Conservation (phyloP, 768 basidiomycete species). For the Krasilnikovozyma curviuscula region DNA sequence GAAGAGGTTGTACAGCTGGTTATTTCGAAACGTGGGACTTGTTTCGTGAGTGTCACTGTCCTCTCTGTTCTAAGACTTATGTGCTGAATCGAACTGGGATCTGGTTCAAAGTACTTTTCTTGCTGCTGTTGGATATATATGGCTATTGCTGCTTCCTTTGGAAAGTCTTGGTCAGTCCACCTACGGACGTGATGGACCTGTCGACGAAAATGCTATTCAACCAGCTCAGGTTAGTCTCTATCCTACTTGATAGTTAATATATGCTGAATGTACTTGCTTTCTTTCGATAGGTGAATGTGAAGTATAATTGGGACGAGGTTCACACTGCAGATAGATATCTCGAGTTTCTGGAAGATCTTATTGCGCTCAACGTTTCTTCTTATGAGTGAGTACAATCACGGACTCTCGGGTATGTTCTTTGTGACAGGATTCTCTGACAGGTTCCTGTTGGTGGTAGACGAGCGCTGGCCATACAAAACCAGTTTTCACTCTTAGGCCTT, state of each 20-base stretch:
- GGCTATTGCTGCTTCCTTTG: constrained; percentile 4
- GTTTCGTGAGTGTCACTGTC: too few species aligned
- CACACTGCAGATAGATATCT: constrained; percentile 68
- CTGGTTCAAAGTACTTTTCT: background rate
- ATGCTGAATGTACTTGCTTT: background rate
- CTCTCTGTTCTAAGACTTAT: too few species aligned
- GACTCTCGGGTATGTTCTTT: background rate
- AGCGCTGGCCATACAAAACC: constrained; percentile 38
- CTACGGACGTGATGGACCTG: too few species aligned
- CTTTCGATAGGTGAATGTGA: constrained; percentile 61
- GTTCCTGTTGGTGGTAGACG: constrained; percentile 33
- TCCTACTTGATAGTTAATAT: background rate
- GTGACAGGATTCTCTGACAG: background rate
- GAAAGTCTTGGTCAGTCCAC: background rate
- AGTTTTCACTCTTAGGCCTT: constrained; percentile 60
- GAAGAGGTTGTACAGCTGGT: too few species aligned
- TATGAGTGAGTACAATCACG: constrained; percentile 39
- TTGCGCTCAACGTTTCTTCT: constrained; percentile 44
- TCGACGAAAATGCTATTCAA: constrained; percentile 90
- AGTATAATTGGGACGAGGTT: constrained; percentile 84
- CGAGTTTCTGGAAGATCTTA: constrained; percentile 43
- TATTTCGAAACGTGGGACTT: too few species aligned
- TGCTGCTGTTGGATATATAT: constrained; percentile 1
- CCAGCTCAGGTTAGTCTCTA: constrained; percentile 51
- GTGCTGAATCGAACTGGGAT: background rate